phyloP scores from a whole-genome alignment of 495 filamentous ascomycete species.

The Penicillium diatomitis region DNA sequence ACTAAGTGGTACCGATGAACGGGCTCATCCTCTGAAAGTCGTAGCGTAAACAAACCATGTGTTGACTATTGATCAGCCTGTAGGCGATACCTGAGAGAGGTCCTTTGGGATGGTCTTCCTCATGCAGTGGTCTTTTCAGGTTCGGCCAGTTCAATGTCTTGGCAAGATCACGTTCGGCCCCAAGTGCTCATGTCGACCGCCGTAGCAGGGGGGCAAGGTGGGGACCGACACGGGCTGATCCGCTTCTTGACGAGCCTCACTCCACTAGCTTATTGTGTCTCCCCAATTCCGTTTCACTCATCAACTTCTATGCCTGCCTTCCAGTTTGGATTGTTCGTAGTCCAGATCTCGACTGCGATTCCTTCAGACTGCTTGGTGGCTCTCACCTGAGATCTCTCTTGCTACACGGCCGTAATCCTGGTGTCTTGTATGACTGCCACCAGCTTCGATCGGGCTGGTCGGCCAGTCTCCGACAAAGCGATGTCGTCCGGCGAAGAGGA shows the following conservation, averaged over 20 bases:
- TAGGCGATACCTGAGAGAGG: too few species aligned
- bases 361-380: not conserved
- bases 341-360: not conserved
- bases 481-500: slow-evolving; percentile 30
- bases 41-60: too few species aligned
- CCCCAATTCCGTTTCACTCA: slow-evolving; percentile 1
- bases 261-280: slow-evolving; percentile 13
- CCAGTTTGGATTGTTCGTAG: not conserved
- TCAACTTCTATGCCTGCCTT: not conserved
- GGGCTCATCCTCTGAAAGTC: too few species aligned
- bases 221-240: slow-evolving; percentile 4
- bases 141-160: too few species aligned
- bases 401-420: not conserved
- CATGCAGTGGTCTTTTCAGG: too few species aligned
- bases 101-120: too few species aligned
- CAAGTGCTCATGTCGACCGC: too few species aligned
- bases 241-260: slow-evolving; percentile 2
- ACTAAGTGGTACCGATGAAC: too few species aligned
- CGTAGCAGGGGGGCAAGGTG: not conserved
- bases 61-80: too few species aligned
- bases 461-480: slow-evolving; percentile 17
- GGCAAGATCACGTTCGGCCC: too few species aligned
- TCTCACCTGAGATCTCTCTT: not conserved
- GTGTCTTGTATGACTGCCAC: slow-evolving; percentile 10
- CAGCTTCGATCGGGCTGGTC: slow-evolving; percentile 14